Evolutionary conservation across 768 basidiomycete species (phyloP).

Genomic region (Leccinum truebloodii): DNA sequence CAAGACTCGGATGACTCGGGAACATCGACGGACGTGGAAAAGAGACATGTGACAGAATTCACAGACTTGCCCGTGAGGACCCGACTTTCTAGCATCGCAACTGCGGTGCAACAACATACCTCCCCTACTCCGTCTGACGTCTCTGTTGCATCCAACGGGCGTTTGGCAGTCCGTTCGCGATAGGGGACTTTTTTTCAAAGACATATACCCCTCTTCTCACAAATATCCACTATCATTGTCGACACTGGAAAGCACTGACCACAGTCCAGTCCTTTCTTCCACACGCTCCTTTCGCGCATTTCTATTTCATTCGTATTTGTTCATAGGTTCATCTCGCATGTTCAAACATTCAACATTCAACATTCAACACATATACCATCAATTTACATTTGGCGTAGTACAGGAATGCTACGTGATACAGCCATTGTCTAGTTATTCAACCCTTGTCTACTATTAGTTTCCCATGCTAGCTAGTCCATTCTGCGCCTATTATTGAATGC

Average conservation of each 20-base stretch:
- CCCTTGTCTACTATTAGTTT: constrained; percentile 19
- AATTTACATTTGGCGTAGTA: constrained; percentile 22
- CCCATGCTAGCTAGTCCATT: constrained; percentile 50
- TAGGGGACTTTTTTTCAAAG: constrained; percentile 19
- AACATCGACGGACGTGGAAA: constrained; percentile 32
- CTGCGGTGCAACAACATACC: constrained; percentile 46
- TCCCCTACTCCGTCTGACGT: constrained; percentile 44
- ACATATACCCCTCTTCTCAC: constrained; percentile 21
- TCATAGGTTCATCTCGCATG: constrained; percentile 14
- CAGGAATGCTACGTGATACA: constrained; percentile 28
- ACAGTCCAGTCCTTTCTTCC: constrained; percentile 16
- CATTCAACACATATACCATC: constrained; percentile 30
- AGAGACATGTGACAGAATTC: constrained; percentile 33
- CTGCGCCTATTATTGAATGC: constrained; percentile 70
- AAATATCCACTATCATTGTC: constrained; percentile 22
- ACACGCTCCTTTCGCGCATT: constrained; percentile 20
- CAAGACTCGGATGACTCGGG: constrained; percentile 33
- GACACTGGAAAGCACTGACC: constrained; percentile 17
- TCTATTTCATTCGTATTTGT: constrained; percentile 29
- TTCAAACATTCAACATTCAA: constrained; percentile 9
- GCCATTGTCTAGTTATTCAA: constrained; percentile 13
- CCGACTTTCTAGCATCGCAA: constrained; percentile 57
- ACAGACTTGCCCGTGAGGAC: constrained; percentile 45
- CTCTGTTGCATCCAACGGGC: constrained; percentile 32
- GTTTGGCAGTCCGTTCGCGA: constrained; percentile 23